Conservation (phyloP, 768 basidiomycete genomes). For the Tricholoma matsutake region DNA sequence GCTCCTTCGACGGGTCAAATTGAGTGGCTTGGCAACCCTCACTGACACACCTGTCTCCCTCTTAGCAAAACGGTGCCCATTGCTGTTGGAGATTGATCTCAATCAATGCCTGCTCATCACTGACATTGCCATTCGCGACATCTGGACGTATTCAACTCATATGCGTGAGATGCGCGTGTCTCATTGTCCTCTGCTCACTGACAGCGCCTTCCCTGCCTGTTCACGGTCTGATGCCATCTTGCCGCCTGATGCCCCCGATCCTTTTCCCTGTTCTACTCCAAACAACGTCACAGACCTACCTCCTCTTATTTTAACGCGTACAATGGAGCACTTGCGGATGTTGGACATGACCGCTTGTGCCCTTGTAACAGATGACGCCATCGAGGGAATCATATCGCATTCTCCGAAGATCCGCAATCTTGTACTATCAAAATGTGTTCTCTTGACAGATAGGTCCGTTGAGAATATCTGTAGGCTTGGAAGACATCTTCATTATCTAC, state of each 20-base stretch:
- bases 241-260: slow-evolving; percentile 35
- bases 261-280: slow-evolving; percentile 38
- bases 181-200: slow-evolving; percentile 74
- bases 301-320: slow-evolving; percentile 60
- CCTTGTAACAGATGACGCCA: slow-evolving; percentile 75
- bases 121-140: slow-evolving; percentile 72
- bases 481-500: slow-evolving; percentile 91
- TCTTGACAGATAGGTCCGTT: slow-evolving; percentile 78
- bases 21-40: slow-evolving; percentile 70
- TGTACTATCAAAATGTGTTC: slow-evolving; percentile 79
- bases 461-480: slow-evolving; percentile 84
- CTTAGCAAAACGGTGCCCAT: slow-evolving; percentile 74
- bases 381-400: slow-evolving; percentile 78
- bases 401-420: slow-evolving; percentile 84
- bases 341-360: slow-evolving; percentile 89
- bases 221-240: slow-evolving; percentile 36
- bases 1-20: slow-evolving; percentile 84
- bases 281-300: slow-evolving; percentile 45
- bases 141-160: slow-evolving; percentile 76
- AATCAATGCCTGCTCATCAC: slow-evolving; percentile 78
- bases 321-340: slow-evolving; percentile 86
- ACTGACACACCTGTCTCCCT: slow-evolving; percentile 76
- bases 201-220: slow-evolving; percentile 81
- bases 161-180: slow-evolving; percentile 92
- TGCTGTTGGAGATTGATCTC: slow-evolving; percentile 93